Evolutionary conservation across 2,329 filamentous ascomycete genomes (phyloP), one percentile per base, ranked within the genome.

Genomic region (Penicillium expansum): DNA sequence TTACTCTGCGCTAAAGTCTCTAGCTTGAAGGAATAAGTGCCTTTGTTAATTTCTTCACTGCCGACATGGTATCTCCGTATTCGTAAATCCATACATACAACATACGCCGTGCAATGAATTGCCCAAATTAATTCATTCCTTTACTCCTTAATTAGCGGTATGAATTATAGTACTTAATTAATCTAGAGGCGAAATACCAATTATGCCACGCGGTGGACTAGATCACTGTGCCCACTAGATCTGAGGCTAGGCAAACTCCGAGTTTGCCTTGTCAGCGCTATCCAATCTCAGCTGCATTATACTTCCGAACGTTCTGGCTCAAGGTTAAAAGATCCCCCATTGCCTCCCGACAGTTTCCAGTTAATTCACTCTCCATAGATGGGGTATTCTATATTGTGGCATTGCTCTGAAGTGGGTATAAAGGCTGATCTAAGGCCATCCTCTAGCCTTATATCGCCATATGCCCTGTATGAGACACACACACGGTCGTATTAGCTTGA

Each of bases 181-280:
- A 22, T 33, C 3, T 33, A 20, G 20, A 35, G 14, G 20, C 20
- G 13, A n/a, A 48, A 48, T 4, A 30, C 30, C 27, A 13, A 48
- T 14, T 10, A 35, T n/a, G n/a, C 18, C n/a, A 20, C 16, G 16
- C 5, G n/a, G 38, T 52, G n/a, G 5, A 29, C 18, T 29, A 22
- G 33, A 44, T 30, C 37, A 33, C 38, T 14, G 13, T 38, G n/a
- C 29, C 37, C 48, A 35, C 42, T 48, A 48, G 48, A 58, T 60
- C 41, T n/a, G 2, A 41, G 52, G 33, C 35, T 39, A 5, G n/a
- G n/a, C n/a, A 24, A 22, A 22, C 18, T 18, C 20, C 18, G 20
- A 54, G 10, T 43, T 11, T 24, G 29, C 38, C 38, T 24, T 24
- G 16, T 48, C 48, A 24, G 14, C 10, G 32, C 7, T 50, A 29